These are phyloP conservation scores for Dryadomyces quercivorus DNA, from an alignment of 2,329 filamentous ascomycete species.

Conservation along the genomic window DNA sequence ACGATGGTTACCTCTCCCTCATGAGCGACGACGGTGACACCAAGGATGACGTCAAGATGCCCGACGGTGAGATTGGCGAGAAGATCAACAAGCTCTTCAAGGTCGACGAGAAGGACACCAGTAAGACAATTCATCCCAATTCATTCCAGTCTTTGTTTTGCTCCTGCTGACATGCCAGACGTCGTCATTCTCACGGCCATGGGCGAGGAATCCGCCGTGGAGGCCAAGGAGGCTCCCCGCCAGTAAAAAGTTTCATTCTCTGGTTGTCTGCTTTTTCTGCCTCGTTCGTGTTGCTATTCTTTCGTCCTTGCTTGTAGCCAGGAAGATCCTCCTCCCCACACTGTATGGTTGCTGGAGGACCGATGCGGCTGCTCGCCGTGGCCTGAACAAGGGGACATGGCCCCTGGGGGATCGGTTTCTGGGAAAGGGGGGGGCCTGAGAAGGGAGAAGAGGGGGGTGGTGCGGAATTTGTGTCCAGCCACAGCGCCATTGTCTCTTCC, in stretches of 20 bases:
- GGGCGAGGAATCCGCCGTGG: slow-evolving; percentile 86
- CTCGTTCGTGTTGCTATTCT: slow-evolving; percentile 6
- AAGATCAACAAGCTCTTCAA: slow-evolving; percentile 72
- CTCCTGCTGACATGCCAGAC: slow-evolving; percentile 37
- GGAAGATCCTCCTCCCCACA: not conserved
- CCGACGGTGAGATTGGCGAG: slow-evolving; percentile 77
- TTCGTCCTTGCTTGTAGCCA: slow-evolving; percentile 5
- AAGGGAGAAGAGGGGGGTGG: not conserved
- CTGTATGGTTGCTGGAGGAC: not conserved
- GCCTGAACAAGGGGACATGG: slow-evolving; percentile 2
- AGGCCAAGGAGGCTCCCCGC: slow-evolving; percentile 80
- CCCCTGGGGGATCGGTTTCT: slow-evolving; percentile 4
- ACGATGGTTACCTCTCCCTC: slow-evolving; percentile 89
- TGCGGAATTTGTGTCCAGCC: not conserved
- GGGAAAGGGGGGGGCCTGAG: slow-evolving; percentile 1
- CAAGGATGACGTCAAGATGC: slow-evolving; percentile 93
- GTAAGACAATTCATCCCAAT: too few relatives aligned
- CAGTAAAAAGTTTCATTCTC: slow-evolving; percentile 17
- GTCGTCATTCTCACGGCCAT: slow-evolving; percentile 90
- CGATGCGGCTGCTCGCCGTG: not conserved
- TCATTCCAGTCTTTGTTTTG: slow-evolving; percentile 11
- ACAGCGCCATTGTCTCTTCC: not conserved
- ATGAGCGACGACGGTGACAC: slow-evolving; percentile 75
- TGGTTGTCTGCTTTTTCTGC: slow-evolving; percentile 3
- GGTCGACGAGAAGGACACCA: slow-evolving; percentile 80